Base-by-base conservation (phyloP, 2,329 filamentous ascomycete genomes). In the Colletotrichum nymphaeae region DNA sequence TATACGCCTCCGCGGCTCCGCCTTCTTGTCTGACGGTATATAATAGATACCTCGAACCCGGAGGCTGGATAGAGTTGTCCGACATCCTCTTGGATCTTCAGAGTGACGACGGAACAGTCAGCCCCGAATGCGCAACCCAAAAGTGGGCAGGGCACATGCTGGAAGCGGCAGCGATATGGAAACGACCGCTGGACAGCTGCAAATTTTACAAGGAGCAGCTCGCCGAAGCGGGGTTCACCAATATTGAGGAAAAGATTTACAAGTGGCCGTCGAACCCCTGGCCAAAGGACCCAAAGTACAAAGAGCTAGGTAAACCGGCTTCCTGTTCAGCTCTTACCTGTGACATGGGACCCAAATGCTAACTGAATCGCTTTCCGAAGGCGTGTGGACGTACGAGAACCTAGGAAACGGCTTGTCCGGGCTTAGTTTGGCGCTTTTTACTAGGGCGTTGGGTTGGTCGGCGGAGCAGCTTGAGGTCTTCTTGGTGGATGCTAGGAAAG, bases 241-340 rank as follows among this genome's bases (percentile, higher is more conserved):
- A 90, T 67, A 85, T 91, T 0, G 79, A 80, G 0, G 85, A 89
- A 76, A 79, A 83, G 2, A 76, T 86, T 6, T 87, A 83, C 76
- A 87, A 85, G 77, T 86, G 88, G 80, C 88, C 88, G 0, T 83
- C 83, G 42, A 88, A 86, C 75, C 78, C 82, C 12, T 91, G 89
- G 88, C 85, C 88, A 0, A 86, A 84, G 57, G 85, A 89, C 53
- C 81, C 82, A 6, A 84, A 85, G 30, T 83, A 87, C 63, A 91
- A 90, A 77, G 84, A 89, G 63, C 77, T 89, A 1, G 88, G 88
- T 82, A 75, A 26, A 76, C 0, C 2, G 62, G 6, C 9, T 42
- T 59, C 2, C 24, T 42, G 22, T 26, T 4, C 35, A 11, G 5
- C 11, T 8, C 12, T 4, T 2, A 12, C 8, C 3, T 11, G 19